Evolutionary conservation across 305 asterid species (phyloP).

Genomic region (Withania somnifera): DNA sequence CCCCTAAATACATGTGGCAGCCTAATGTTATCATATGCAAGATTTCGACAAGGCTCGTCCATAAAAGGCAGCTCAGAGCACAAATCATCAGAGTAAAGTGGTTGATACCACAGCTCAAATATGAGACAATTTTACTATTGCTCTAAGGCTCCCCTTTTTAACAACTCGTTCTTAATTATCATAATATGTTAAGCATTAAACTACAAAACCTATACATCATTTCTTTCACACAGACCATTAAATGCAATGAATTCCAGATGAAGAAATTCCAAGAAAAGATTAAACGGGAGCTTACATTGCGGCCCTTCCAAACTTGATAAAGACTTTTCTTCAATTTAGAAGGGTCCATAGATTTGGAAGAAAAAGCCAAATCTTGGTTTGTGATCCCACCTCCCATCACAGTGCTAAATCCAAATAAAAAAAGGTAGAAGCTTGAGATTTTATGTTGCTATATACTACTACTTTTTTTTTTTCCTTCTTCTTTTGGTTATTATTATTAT

Average conservation of each 20-base stretch:
- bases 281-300: slow-evolving; percentile 40
- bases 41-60: background rate
- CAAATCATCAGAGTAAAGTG: background rate
- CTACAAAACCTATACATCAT: background rate
- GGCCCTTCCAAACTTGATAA: slow-evolving; percentile 85
- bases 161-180: background rate
- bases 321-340: slow-evolving; percentile 42
- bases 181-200: background rate
- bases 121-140: background rate
- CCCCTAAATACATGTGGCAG: background rate
- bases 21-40: background rate
- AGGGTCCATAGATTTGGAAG: slow-evolving; percentile 35
- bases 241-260: background rate
- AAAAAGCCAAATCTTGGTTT: slow-evolving; percentile 34
- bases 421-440: background rate
- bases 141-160: background rate
- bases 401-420: background rate
- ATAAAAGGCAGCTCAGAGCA: background rate
- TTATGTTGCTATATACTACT: background rate
- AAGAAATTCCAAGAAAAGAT: background rate
- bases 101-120: background rate
- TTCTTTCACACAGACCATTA: background rate
- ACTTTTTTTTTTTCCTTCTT: background rate
- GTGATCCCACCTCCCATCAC: slow-evolving; percentile 32
- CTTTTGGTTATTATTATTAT: slow-evolving; percentile 9